phyloP scores from a whole-genome alignment of 805 yeast species.

The Wickerhamiella occidentalis region DNA sequence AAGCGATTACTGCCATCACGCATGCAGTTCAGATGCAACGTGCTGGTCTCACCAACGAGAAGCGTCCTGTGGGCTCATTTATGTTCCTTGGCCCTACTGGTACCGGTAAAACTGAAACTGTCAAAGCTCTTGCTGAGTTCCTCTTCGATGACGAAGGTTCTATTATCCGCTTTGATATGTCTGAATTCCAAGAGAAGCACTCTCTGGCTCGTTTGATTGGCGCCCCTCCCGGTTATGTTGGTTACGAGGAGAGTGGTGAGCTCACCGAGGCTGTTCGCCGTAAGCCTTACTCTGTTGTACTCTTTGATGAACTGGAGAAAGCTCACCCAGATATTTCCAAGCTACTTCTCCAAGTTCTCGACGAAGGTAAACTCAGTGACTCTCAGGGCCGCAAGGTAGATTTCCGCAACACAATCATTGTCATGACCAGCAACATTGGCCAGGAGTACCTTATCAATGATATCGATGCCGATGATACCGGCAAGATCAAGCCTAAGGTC shows the following conservation, averaged over 20 bases:
- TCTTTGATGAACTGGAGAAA: conserved; percentile 93
- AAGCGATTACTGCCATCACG: conserved; percentile 77
- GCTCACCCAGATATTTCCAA: conserved; percentile 95
- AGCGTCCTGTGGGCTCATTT: conserved; percentile 91
- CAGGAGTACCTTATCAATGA: conserved; percentile 74
- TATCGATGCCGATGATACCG: conserved; percentile 38
- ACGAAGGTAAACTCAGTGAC: conserved; percentile 90
- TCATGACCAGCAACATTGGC: conserved; percentile 94
- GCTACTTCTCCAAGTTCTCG: conserved; percentile 77
- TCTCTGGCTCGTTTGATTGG: conserved; percentile 85
- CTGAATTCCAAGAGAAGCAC: conserved; percentile 93
- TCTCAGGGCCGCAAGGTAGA: conserved; percentile 91
- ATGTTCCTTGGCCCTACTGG: conserved; percentile 98
- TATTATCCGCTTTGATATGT: conserved; percentile 90
- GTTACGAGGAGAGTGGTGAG: conserved; percentile 89
- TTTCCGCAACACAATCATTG: conserved; percentile 86
- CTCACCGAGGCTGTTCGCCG: conserved; percentile 91
- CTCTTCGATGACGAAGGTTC: conserved; percentile 79
- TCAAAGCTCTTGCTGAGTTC: conserved; percentile 85
- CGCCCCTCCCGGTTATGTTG: conserved; percentile 96
- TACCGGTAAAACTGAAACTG: conserved; percentile 94
- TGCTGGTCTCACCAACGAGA: conserved; percentile 90
- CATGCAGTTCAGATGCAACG: conserved; percentile 94
- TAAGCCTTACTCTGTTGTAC: conserved; percentile 83
- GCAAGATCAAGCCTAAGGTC: conserved; percentile 40